Percentiles rank a stretch among this genome's conserved stretches.
Conservation (phyloP, 2,329 filamentous ascomycete species). For the Lachnellula suecica region DNA sequence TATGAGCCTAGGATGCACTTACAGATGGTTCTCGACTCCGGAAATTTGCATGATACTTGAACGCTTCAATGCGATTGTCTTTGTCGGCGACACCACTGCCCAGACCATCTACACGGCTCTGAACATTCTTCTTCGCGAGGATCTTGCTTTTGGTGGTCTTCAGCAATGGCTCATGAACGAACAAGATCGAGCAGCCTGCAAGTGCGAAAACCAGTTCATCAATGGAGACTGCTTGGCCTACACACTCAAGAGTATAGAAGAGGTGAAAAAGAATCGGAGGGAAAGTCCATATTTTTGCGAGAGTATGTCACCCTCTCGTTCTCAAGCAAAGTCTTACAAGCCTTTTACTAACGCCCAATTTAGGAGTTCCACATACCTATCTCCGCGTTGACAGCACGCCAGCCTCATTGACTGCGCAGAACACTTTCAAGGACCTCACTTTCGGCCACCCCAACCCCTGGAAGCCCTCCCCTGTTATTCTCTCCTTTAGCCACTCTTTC, state of each 20-base stretch:
- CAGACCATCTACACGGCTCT: constrained; percentile 42
- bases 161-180: constrained; percentile 38
- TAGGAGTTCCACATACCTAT: constrained; percentile 38
- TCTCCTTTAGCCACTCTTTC: constrained; percentile 34
- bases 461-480: constrained; percentile 41
- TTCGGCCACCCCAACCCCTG: constrained; percentile 30
- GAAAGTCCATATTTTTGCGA: constrained; percentile 16
- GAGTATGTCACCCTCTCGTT: constrained; percentile 9
- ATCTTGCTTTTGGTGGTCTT: constrained; percentile 39
- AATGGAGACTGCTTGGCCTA: constrained; percentile 32
- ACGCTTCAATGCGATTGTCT: constrained; percentile 40
- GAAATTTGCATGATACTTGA: constrained; percentile 45
- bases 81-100: constrained; percentile 41
- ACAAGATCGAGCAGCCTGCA: constrained; percentile 33
- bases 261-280: constrained; percentile 17
- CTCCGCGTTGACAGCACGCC: constrained; percentile 34
- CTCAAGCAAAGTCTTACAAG: too few relatives aligned
- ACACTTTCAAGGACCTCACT: constrained; percentile 34
- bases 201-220: constrained; percentile 41
- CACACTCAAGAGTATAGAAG: constrained; percentile 23
- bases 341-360: too few relatives aligned
- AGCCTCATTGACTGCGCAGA: constrained; percentile 27
- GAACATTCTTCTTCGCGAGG: constrained; percentile 42
- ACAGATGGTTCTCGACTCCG: constrained; percentile 40
- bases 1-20: constrained; percentile 35